Evolutionary conservation across 305 asterid genomes (phyloP), one percentile per base, ranked within the genome.

Genomic region (Fraxinus albicans): DNA sequence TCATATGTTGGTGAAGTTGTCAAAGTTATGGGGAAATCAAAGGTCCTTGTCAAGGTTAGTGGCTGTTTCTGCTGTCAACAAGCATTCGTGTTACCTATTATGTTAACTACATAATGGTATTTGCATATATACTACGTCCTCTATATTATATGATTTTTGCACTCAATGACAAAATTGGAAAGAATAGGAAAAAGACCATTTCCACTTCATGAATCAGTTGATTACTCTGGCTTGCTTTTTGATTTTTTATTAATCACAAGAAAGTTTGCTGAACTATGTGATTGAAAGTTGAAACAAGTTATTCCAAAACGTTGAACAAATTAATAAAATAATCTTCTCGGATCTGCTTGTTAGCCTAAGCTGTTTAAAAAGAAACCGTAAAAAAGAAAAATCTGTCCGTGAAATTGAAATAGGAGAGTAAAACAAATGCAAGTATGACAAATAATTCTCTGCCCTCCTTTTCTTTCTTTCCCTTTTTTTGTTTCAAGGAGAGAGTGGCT

Each of bases 1-100:
- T 95, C 97, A 19, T 95, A 93, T 86, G 99, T 95, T 34, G 98
- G 97, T 19, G 98, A 95, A 91, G 98, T 95, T 88, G 98, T 95
- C 81, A 95, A 95, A 87, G 97, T 95, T 19, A 94, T 95, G 98
- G 98, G 98, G 77, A 95, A 95, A 84, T 93, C 98, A 0, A 95
- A 94, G 87, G 98, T 95, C 74, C 91, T 95, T 80, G 99, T 95
- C 35, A 95, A 95, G 92, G 99, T 95, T 73, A 83, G 95, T 86
- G 76, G 69, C 60, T 4, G 72, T 79, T 75, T 72, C 55, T 21
- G 47, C 53, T 53, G 12, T 78, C 72, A 76, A 29, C 77, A 76
- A 60, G 35, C 83, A 25, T 47, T 72, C 65, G 1, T n/a, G 8
- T 19, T 33, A 17, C 27, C 44, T 76, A 75, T 47, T 29, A 63